phyloP scores from a whole-genome alignment of 2,329 filamentous ascomycete species.

The Sporothrix phasma region DNA sequence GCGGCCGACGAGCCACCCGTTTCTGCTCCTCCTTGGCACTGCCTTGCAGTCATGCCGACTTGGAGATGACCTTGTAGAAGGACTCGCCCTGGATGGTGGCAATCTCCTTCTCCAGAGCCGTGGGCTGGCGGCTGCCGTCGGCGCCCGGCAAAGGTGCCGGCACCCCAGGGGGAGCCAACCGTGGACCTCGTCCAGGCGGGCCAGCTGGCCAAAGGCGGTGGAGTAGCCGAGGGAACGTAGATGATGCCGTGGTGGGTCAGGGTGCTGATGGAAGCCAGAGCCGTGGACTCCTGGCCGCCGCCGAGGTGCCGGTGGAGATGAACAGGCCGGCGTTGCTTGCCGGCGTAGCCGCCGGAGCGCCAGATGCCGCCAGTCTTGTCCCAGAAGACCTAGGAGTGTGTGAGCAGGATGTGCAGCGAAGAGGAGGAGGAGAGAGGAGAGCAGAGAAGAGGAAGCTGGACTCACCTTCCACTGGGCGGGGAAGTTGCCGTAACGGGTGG shows the following conservation, averaged over 20 bases:
- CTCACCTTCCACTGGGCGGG: slow-evolving; percentile 79
- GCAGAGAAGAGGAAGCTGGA: background rate
- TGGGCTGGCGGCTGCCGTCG: slow-evolving; percentile 79
- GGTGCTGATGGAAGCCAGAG: slow-evolving; percentile 70
- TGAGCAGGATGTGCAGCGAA: background rate
- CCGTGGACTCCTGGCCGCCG: slow-evolving; percentile 89
- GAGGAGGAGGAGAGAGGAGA: background rate
- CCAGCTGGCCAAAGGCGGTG: slow-evolving; percentile 59
- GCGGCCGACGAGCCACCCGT: no score
- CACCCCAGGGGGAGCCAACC: slow-evolving; percentile 89
- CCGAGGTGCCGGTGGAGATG: slow-evolving; percentile 75
- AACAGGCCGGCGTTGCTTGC: slow-evolving; percentile 91
- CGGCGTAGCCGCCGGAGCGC: slow-evolving; percentile 63
- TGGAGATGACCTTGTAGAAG: slow-evolving; percentile 70
- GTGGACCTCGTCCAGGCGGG: slow-evolving; percentile 67
- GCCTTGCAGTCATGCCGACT: slow-evolving; percentile 69
- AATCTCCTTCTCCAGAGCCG: slow-evolving; percentile 62
- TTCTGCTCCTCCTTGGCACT: slow-evolving; percentile 26
- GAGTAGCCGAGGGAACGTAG: slow-evolving; percentile 92
- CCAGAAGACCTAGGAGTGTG: slow-evolving; percentile 54
- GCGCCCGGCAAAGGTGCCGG: slow-evolving; percentile 73
- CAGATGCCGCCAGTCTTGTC: slow-evolving; percentile 84
- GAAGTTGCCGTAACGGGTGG: slow-evolving; percentile 95
- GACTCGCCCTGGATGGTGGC: slow-evolving; percentile 73
- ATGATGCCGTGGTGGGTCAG: slow-evolving; percentile 88